A percentile compares a stretch with the other conserved stretches of the same genome.
These are phyloP conservation scores for Suillus sp. DNA, from an alignment of 768 basidiomycete species.

Conservation along the genomic window DNA sequence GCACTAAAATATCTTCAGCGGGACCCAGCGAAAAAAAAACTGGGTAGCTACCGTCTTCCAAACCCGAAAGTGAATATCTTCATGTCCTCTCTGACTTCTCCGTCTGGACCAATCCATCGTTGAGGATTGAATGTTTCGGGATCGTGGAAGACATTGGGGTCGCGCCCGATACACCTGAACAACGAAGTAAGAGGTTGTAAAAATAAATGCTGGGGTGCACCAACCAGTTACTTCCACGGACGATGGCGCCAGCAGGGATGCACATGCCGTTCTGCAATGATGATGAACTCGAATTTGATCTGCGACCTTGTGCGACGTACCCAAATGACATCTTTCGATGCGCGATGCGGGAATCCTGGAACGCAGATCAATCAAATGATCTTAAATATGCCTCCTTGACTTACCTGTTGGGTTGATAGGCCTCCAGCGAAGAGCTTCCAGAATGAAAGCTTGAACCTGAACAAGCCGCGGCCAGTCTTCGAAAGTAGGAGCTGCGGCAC, in stretches of 20 bases:
- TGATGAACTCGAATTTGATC: background rate
- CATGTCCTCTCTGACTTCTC: slow-evolving; percentile 45
- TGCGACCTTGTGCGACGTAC: slow-evolving; percentile 13
- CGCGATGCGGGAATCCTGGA: slow-evolving; percentile 27
- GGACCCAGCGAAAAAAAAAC: background rate
- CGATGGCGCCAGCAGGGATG: slow-evolving; percentile 37
- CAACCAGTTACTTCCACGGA: slow-evolving; percentile 36
- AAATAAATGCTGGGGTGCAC: background rate
- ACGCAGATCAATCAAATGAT: too few relatives aligned
- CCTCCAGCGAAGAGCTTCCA: slow-evolving; percentile 43
- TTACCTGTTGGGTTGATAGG: slow-evolving; percentile 37
- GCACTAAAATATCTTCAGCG: background rate
- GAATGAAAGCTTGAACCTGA: slow-evolving; percentile 40
- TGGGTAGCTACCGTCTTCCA: slow-evolving; percentile 42
- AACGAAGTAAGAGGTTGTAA: background rate
- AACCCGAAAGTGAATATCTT: slow-evolving; percentile 52
- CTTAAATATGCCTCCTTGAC: background rate
- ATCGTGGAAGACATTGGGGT: slow-evolving; percentile 51
- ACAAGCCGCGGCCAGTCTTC: slow-evolving; percentile 35
- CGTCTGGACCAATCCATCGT: slow-evolving; percentile 50
- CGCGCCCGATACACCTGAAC: slow-evolving; percentile 47
- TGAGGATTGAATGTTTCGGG: slow-evolving; percentile 57
- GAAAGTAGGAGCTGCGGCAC: slow-evolving; percentile 41
- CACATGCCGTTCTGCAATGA: slow-evolving; percentile 35
- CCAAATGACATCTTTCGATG: slow-evolving; percentile 30